These are phyloP conservation scores for Cordyceps fumosorosea DNA, from an alignment of 2,329 filamentous ascomycete species.

Conservation along the genomic window DNA sequence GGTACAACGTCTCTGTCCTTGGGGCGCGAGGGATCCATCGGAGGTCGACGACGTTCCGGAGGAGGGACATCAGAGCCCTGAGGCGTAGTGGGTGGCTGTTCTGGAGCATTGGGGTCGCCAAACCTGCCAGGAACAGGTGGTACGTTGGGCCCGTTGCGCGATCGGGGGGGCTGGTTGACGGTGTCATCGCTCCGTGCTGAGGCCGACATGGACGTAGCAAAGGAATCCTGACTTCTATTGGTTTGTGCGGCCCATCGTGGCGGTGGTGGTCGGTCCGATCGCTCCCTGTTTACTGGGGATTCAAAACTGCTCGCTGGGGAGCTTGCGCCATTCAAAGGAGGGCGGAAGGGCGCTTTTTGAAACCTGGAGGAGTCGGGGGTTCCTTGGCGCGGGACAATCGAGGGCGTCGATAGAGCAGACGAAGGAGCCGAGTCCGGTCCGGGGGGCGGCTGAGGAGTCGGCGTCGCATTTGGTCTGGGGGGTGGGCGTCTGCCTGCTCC, in stretches of 20 bases:
- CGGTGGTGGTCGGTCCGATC: constrained; percentile 26
- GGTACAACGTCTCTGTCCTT: constrained; percentile 51
- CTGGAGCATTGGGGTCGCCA: constrained; percentile 22
- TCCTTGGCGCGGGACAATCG: constrained; percentile 6
- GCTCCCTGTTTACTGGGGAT: constrained; percentile 34
- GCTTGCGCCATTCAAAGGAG: constrained; percentile 33
- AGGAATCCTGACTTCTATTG: constrained; percentile 54
- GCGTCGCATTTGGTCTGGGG: constrained; percentile 17
- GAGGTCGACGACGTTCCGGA: constrained; percentile 59
- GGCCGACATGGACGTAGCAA: constrained; percentile 39
- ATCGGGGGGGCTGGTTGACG: constrained; percentile 43
- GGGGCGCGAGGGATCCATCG: constrained; percentile 55
- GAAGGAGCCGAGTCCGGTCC: constrained; percentile 4
- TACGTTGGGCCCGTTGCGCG: constrained; percentile 42
- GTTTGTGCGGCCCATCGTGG: constrained; percentile 41
- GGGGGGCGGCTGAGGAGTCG: not conserved
- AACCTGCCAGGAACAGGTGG: constrained; percentile 33
- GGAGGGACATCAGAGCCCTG: constrained; percentile 27
- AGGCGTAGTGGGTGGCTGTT: constrained; percentile 14
- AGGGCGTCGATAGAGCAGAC: not conserved
- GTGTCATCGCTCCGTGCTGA: constrained; percentile 45
- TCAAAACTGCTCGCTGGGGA: constrained; percentile 49
- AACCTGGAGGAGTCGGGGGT: constrained; percentile 16
- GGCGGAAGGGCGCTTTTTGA: constrained; percentile 22
- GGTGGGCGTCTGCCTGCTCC: constrained; percentile 45